Evolutionary conservation across 768 basidiomycete genomes (phyloP), one percentile per base, ranked within the genome.

Genomic region (Hygrocybe coccinea): DNA sequence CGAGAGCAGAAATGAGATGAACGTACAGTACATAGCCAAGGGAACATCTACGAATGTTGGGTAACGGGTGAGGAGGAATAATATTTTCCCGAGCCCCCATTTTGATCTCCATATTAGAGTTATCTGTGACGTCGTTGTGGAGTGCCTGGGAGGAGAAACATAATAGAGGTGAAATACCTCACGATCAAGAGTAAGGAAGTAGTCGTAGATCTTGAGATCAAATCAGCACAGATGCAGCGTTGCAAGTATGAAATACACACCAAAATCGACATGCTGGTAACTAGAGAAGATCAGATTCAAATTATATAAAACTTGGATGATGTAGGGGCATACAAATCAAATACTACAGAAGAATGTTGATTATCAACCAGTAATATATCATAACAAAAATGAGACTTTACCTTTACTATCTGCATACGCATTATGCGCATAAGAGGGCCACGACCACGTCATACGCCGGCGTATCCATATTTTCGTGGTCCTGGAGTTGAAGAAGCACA

Each of bases 11-110:
- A 41, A 19, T 11, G 15, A 41, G 11, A 41, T 3, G 10, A 29
- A 11, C 38, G 3, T 41, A 41, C 38, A 14, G 38, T 41, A 41
- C 38, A 41, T 3, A 41, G 38, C 3, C 38, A 41, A 19, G 3
- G 38, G 10, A 22, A 50, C 25, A 21, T 56, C 55, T 17, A 56
- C 35, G 21, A 56, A 50, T 2, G 55, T 25, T 1, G 55, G 47
- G 21, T 56, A 56, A 19, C 55, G 55, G 4, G 55, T 49, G 9
- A 56, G 35, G 12, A 56, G 35, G 19, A 56, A 56, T 14, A 56
- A 29, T 5, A 50, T 46, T 35, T 56, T 56, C 2, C 55, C 55
- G 9, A 56, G 12, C 17, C 55, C 49, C 55, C 55, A 56, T 39
- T 25, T 22, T 6, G 55, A 46, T 41, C 19, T 38, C 55, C 55